Evolutionary conservation across 192 early-diverging fungal genomes (phyloP).

Genomic region (Coemansia sp.): DNA sequence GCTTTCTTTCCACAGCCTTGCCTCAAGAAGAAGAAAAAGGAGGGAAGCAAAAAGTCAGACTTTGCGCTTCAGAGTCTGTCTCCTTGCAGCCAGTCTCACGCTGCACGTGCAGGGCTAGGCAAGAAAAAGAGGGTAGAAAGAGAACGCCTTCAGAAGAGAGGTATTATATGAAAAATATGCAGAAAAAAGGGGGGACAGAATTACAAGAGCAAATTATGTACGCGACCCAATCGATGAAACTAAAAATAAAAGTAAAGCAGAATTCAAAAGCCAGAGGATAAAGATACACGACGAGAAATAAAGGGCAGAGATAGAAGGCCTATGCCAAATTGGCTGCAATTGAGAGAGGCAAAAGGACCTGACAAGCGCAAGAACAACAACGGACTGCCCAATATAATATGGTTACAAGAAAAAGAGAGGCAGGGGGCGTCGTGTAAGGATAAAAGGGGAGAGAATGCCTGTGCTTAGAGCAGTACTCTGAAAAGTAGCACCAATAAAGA

Average conservation of each 20-base stretch:
- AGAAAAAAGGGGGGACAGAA: background rate
- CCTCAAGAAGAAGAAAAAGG: background rate
- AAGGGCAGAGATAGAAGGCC: background rate
- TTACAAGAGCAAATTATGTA: background rate
- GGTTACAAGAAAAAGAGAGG: slow-evolving; percentile 2
- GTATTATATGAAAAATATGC: slow-evolving; percentile 5
- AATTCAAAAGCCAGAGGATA: background rate
- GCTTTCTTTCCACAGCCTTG: background rate
- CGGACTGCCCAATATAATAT: background rate
- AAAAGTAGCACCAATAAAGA: slow-evolving; percentile 11
- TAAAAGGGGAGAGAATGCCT: background rate
- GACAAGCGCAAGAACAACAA: too few species aligned
- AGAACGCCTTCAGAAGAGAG: background rate
- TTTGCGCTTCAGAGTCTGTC: background rate
- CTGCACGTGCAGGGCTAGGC: background rate
- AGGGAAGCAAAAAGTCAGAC: background rate
- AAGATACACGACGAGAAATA: slow-evolving; percentile 12
- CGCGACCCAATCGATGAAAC: background rate
- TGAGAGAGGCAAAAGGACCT: background rate
- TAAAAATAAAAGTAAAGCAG: background rate
- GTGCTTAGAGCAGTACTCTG: slow-evolving; percentile 9
- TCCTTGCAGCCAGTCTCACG: background rate
- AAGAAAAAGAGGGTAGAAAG: background rate
- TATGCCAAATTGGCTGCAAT: background rate
- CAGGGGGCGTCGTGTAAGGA: background rate